Evolutionary conservation across 2,329 filamentous ascomycete species (phyloP), one percentile per base, ranked within the genome.

Genomic region (Trichoderma afroharzianum): DNA sequence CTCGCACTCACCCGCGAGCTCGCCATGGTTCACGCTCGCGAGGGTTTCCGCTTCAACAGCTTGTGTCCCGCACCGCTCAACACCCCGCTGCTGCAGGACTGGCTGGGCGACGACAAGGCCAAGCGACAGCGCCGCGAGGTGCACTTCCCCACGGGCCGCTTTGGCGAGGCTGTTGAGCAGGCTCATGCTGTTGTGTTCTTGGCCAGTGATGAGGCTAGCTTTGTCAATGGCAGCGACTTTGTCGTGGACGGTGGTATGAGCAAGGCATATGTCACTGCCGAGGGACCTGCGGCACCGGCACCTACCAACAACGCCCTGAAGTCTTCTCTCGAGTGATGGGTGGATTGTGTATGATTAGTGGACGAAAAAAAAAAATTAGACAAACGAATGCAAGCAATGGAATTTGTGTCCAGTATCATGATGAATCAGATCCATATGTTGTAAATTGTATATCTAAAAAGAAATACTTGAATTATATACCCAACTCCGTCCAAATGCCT

Each of bases 201-300:
- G 73, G 94, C 94, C 9, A 94, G 91, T 75, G 94, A 97, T 76
- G 94, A 97, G 85, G 90, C 91, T 78, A 93, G 92, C 85, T 97
- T 97, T 77, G 92, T 97, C 78, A 97, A 96, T 75, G 94, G 93
- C 12, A 92, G 90, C 72, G 96, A 98, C 80, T 97, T 98, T 83
- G 92, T 97, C 5, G 94, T 98, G 30, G 96, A 99, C 78, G 96
- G 96, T 72, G 95, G 95, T 72, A 93, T 99, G 93, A 95, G 91
- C 78, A 97, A 93, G 87, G 93, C 94, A 58, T 98, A 98, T 81
- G 90, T 92, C 32, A 92, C 90, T 1, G 83, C 90, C 2, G 89
- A 91, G 81, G 90, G 90, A 4, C 84, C 87, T 15, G 79, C 88
- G 9, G 76, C 84, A 0, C 75, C 83, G 12, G 85, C 86, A 6